These are phyloP conservation scores for Aureobasidium subglaciale DNA, from an alignment of 2,329 filamentous ascomycete genomes.

Conservation along the genomic window DNA sequence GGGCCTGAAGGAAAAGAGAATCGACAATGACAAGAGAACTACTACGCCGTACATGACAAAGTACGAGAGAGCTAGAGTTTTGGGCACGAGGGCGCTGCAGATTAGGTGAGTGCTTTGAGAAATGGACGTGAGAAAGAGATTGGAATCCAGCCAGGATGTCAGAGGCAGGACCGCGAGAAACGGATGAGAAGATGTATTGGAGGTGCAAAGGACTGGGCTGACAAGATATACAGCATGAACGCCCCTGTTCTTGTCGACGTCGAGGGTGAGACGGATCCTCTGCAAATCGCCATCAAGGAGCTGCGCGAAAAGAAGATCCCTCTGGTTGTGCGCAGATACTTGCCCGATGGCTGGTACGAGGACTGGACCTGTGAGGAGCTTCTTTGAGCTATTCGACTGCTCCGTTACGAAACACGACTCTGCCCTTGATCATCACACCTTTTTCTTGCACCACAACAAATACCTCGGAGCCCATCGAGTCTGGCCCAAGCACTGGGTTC, in stretches of 20 bases:
- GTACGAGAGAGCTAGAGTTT: conserved; percentile 88
- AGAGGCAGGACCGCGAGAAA: neutral
- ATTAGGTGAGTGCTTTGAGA: conserved; percentile 65
- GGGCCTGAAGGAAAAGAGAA: conserved; percentile 69
- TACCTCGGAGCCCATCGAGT: too few relatives aligned
- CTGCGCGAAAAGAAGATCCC: conserved; percentile 98
- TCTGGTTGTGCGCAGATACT: conserved; percentile 85
- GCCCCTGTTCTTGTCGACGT: conserved; percentile 93
- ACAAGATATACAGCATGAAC: conserved; percentile 65
- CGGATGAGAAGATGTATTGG: too few relatives aligned
- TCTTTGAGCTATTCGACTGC: conserved; percentile 39
- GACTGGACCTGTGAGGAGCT: conserved; percentile 99
- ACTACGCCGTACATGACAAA: conserved; percentile 99
- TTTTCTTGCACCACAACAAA: too few relatives aligned
- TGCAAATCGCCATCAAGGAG: conserved; percentile 97
- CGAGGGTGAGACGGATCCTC: conserved; percentile 93
- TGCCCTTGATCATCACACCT: too few relatives aligned
- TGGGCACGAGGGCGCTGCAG: conserved; percentile 88
- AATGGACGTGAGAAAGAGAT: neutral
- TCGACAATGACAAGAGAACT: conserved; percentile 76
- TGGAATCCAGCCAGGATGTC: neutral
- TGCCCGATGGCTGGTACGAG: conserved; percentile 98
- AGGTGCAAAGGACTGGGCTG: neutral
- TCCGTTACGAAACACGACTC: too few relatives aligned
- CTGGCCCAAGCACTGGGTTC: too few relatives aligned